A percentile compares a stretch with the other conserved stretches of the same genome.
Conservation (phyloP, 139 green algal genomes). For the Tetraselmis chui region DNA sequence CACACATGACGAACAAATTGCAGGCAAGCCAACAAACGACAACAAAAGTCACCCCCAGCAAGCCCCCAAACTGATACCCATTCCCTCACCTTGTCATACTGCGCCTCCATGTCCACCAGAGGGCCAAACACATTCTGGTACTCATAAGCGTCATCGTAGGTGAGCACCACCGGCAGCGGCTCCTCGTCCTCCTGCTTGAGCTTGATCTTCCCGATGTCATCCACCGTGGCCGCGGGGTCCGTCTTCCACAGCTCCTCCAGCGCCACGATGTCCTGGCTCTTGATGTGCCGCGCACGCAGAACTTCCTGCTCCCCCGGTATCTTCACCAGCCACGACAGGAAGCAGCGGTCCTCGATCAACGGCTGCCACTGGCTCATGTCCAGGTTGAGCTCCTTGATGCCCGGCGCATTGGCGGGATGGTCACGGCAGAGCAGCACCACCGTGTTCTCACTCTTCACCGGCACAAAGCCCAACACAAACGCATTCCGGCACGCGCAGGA, state of each 20-base stretch:
- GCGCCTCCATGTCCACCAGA: slow-evolving; percentile 88
- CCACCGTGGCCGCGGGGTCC: slow-evolving; percentile 62
- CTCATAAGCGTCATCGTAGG: slow-evolving; percentile 88
- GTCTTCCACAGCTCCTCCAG: slow-evolving; percentile 90
- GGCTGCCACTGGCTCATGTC: slow-evolving; percentile 86
- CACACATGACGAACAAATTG: neutral
- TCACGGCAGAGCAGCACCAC: slow-evolving; percentile 92
- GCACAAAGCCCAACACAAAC: slow-evolving; percentile 95
- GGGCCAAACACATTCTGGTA: slow-evolving; percentile 82
- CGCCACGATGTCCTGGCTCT: slow-evolving; percentile 34
- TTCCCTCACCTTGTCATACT: slow-evolving; percentile 83
- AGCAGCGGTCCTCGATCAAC: slow-evolving; percentile 82
- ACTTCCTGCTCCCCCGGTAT: slow-evolving; percentile 61
- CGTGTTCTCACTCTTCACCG: slow-evolving; percentile 59
- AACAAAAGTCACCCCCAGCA: neutral
- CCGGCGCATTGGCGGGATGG: slow-evolving; percentile 51
- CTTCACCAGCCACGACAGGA: slow-evolving; percentile 90
- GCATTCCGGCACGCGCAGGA: slow-evolving; percentile 81
- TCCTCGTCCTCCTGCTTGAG: slow-evolving; percentile 58
- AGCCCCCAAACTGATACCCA: too few species aligned
- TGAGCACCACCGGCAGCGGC: slow-evolving; percentile 65
- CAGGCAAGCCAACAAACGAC: slow-evolving; percentile 13
- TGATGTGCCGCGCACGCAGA: slow-evolving; percentile 63
- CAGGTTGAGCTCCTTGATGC: slow-evolving; percentile 74
- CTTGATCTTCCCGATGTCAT: slow-evolving; percentile 46